Evolutionary conservation across 768 basidiomycete species (phyloP).

Genomic region (Zangia roseola): DNA sequence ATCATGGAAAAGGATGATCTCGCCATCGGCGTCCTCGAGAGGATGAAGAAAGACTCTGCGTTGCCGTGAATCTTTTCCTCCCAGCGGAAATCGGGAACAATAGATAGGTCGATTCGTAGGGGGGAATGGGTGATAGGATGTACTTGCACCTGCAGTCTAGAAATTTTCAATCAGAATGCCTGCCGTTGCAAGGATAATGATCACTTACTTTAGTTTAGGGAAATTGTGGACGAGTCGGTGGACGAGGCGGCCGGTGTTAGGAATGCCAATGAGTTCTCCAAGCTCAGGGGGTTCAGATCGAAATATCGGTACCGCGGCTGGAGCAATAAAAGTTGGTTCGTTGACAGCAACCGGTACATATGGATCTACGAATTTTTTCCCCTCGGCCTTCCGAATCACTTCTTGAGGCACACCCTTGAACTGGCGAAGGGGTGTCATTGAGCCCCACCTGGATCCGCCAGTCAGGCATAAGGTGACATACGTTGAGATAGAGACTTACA

Average conservation of each 20-base stretch:
- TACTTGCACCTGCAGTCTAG: conserved; percentile 88
- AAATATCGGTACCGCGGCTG: conserved; percentile 98
- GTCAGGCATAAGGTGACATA: neutral
- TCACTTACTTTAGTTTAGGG: conserved; percentile 83
- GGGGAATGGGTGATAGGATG: conserved; percentile 95
- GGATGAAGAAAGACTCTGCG: conserved; percentile 88
- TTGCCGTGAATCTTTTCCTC: conserved; percentile 90
- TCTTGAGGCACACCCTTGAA: conserved; percentile 90
- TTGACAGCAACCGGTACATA: too few species aligned
- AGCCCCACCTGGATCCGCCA: conserved; percentile 73
- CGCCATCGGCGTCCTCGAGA: conserved; percentile 97
- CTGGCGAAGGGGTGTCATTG: conserved; percentile 96
- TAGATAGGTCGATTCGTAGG: conserved; percentile 88
- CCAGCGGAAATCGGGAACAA: conserved; percentile 98
- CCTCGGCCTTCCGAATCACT: conserved; percentile 86
- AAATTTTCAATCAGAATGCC: neutral
- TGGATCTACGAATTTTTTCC: conserved; percentile 88
- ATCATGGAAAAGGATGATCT: conserved; percentile 94
- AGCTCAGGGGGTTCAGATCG: conserved; percentile 90
- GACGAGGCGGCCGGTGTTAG: conserved; percentile 88
- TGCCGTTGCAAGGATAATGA: neutral
- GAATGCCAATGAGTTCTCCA: conserved; percentile 91
- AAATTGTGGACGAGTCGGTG: conserved; percentile 94
- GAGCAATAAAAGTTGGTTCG: neutral
- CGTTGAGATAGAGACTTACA: conserved; percentile 45